Evolutionary conservation across 768 basidiomycete species (phyloP).

Genomic region (Pholiota molesta): DNA sequence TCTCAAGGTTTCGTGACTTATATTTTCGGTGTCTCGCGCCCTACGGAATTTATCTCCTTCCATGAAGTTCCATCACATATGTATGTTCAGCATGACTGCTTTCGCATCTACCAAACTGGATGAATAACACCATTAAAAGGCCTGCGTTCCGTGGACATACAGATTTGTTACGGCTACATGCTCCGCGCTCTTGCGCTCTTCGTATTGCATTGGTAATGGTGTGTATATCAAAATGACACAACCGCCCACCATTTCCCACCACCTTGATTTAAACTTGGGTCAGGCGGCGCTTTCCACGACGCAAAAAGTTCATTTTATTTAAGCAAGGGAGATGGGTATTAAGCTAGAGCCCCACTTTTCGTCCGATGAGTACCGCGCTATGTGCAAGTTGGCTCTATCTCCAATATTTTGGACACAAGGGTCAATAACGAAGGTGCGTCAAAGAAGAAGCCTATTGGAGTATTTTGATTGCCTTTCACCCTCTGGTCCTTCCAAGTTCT

Average conservation of each 20-base stretch:
- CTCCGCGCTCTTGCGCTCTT: neutral
- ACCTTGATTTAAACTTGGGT: neutral
- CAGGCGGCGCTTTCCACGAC: neutral
- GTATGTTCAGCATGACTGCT: neutral
- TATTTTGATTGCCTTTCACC: neutral
- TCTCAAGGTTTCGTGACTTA: neutral
- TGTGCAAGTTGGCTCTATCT: neutral
- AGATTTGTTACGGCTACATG: neutral
- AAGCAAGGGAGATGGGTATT: neutral
- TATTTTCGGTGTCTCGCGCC: constrained; percentile 1
- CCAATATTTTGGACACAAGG: neutral
- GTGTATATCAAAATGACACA: neutral
- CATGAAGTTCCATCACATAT: neutral
- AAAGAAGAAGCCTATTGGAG: neutral
- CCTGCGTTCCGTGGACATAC: neutral
- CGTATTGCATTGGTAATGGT: neutral
- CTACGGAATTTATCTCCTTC: constrained; percentile 15
- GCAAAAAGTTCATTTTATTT: neutral
- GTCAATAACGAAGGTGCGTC: neutral
- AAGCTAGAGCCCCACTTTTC: neutral
- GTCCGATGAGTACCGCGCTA: neutral
- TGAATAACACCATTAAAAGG: neutral
- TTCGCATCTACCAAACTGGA: neutral
- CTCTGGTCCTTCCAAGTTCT: neutral
- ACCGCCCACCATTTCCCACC: neutral